A percentile compares a stretch with the other conserved stretches of the same genome.
Conservation (phyloP, 1,139 yeast genomes). For the Taphrina wiesneri region DNA sequence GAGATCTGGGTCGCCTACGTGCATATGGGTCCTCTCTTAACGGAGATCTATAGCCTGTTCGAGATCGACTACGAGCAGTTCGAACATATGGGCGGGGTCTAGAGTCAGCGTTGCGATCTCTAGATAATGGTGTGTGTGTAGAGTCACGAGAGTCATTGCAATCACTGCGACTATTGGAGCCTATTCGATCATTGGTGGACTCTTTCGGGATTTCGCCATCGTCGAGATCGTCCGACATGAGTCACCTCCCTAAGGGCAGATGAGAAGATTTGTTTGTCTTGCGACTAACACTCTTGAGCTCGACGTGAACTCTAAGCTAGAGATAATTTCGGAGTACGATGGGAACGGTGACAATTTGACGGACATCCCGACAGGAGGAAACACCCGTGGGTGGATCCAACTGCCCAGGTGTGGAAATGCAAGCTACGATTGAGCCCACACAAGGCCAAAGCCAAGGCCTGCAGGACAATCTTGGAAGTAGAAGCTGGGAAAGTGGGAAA, state of each 20-base stretch:
- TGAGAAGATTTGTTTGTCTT: too few species aligned
- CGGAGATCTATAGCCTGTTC: neutral
- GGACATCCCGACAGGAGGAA: too few species aligned
- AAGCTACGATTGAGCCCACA: too few species aligned
- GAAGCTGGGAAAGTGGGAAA: too few species aligned
- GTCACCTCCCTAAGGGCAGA: neutral
- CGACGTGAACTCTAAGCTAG: too few species aligned
- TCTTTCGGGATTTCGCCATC: constrained; percentile 22
- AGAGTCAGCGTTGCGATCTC: neutral
- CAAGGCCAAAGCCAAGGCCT: too few species aligned
- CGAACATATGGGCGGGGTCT: neutral
- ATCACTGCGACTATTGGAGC: neutral
- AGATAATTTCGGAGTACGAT: too few species aligned
- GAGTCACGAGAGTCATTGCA: neutral
- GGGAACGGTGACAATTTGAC: neutral
- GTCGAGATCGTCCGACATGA: constrained; percentile 21
- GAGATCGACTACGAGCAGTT: neutral
- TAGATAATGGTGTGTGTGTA: neutral
- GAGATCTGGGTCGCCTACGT: neutral
- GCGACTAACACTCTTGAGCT: too few species aligned
- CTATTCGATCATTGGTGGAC: neutral
- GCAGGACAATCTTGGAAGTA: too few species aligned
- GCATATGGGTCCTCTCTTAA: neutral
- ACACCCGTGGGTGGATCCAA: too few species aligned
- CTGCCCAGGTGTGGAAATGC: too few species aligned